A percentile compares a stretch with the other conserved stretches of the same genome.
phyloP scores from a whole-genome alignment of 768 basidiomycete species.

The Hericium erinaceus region DNA sequence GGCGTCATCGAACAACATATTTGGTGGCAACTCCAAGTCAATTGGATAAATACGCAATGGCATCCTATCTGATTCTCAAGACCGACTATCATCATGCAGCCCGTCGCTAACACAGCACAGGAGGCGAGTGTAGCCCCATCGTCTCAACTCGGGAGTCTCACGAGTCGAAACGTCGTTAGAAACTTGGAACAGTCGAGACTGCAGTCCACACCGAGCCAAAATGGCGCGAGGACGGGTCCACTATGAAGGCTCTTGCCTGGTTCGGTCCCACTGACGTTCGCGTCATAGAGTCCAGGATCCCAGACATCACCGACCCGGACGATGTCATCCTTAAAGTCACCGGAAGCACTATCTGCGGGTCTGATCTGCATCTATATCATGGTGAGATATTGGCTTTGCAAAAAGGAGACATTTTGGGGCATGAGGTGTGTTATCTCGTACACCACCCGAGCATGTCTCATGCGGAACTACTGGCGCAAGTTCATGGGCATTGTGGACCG shows the following conservation, averaged over 20 bases:
- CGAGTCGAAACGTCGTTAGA: neutral
- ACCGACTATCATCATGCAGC: neutral
- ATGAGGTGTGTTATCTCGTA: conserved; percentile 36
- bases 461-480: conserved; percentile 17
- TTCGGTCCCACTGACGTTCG: neutral
- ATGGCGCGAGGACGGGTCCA: conserved; percentile 37
- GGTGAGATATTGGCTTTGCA: conserved; percentile 62
- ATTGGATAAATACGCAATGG: no score
- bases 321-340: conserved; percentile 73
- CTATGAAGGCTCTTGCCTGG: conserved; percentile 45
- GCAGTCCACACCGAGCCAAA: neutral
- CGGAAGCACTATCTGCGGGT: conserved; percentile 67
- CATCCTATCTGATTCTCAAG: no score
- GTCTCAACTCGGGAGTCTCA: neutral
- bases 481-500: conserved; percentile 64
- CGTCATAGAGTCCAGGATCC: neutral
- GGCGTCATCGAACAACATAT: no score
- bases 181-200: neutral
- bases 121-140: neutral
- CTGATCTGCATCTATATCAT: conserved; percentile 56
- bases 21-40: no score
- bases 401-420: conserved; percentile 68
- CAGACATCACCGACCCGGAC: conserved; percentile 44
- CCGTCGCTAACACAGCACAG: neutral
- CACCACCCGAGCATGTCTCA: neutral